Conservation (phyloP, 164 flowering plant genomes). For the Chimonanthus praecox region DNA sequence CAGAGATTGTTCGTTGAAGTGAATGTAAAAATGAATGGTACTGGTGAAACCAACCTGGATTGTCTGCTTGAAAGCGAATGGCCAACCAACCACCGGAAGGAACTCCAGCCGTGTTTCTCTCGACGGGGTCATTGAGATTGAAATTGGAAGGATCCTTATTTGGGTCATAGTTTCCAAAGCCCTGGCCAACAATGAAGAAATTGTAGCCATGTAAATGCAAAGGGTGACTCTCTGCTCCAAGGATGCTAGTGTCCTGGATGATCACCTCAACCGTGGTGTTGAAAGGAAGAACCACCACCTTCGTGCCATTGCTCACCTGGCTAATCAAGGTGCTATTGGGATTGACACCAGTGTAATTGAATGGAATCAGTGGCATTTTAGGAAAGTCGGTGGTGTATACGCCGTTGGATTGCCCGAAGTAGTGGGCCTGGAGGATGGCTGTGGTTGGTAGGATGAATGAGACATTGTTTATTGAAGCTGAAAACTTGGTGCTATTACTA, state of each 20-base stretch:
- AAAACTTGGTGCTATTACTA: constrained; percentile 27
- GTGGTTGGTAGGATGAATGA: constrained; percentile 34
- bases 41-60: constrained; percentile 33
- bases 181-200: constrained; percentile 47
- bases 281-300: constrained; percentile 32
- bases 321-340: constrained; percentile 32
- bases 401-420: constrained; percentile 32
- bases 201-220: constrained; percentile 22
- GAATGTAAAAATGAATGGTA: neutral
- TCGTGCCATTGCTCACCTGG: constrained; percentile 33
- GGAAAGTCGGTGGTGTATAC: constrained; percentile 54
- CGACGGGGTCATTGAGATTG: constrained; percentile 47
- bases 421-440: constrained; percentile 42
- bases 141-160: constrained; percentile 37
- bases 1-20: too few relatives aligned
- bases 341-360: constrained; percentile 44
- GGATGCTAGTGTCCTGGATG: constrained; percentile 35
- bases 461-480: constrained; percentile 46
- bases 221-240: constrained; percentile 20
- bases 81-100: constrained; percentile 61
- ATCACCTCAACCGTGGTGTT: constrained; percentile 47
- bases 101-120: constrained; percentile 54
- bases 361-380: constrained; percentile 18
- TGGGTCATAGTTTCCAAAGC: constrained; percentile 44
- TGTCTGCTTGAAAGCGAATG: constrained; percentile 50